Conservation (phyloP, 257 asterid genomes). For the Handroanthus guayacan region DNA sequence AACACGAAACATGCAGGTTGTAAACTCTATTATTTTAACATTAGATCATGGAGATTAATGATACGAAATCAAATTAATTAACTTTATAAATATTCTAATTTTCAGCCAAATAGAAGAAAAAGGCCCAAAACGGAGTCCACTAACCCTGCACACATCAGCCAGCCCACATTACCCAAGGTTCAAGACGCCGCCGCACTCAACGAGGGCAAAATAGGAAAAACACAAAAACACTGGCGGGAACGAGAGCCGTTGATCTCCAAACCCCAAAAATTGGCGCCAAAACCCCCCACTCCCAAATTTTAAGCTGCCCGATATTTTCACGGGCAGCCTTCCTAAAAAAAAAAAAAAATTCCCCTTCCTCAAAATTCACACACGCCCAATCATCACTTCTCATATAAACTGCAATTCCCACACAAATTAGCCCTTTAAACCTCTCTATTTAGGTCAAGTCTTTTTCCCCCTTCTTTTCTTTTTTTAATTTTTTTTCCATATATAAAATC, state of each 20-base stretch:
- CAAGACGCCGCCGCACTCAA: not conserved
- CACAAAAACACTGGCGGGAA: constrained; percentile 54
- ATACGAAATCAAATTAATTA: no score
- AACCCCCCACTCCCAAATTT: constrained; percentile 30
- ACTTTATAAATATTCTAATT: no score
- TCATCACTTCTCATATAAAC: constrained; percentile 30
- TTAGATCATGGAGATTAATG: no score
- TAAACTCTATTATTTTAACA: no score
- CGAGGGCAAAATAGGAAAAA: constrained; percentile 29
- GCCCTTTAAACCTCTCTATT: constrained; percentile 28
- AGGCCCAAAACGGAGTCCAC: constrained; percentile 21
- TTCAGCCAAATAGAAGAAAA: no score
- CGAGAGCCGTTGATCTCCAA: constrained; percentile 69
- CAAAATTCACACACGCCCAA: constrained; percentile 40
- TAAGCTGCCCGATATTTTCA: constrained; percentile 49
- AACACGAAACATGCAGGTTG: no score
- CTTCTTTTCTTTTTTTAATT: constrained; percentile 18
- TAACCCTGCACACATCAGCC: not conserved
- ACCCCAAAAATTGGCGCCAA: constrained; percentile 68
- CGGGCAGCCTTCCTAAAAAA: constrained; percentile 73
- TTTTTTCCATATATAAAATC: constrained; percentile 16
- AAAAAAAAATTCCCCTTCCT: constrained; percentile 12
- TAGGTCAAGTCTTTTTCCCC: constrained; percentile 11
- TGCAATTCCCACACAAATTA: constrained; percentile 24
- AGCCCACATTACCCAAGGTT: not conserved